These are phyloP conservation scores for Candida yuanshanica DNA, from an alignment of 805 yeast genomes.

Conservation along the genomic window DNA sequence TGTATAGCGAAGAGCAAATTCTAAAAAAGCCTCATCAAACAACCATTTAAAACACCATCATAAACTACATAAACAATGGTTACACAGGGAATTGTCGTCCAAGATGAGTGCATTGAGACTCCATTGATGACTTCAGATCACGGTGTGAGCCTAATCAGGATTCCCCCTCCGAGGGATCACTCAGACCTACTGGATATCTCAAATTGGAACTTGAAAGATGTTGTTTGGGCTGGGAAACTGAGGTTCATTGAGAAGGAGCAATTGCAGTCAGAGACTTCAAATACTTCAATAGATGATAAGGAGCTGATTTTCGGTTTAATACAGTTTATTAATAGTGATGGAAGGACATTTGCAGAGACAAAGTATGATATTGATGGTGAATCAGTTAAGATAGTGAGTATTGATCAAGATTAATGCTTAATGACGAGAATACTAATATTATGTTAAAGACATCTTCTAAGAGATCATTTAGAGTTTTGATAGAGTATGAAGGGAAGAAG, in stretches of 20 bases:
- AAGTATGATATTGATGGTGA: slow-evolving; percentile 26
- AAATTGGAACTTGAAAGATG: slow-evolving; percentile 28
- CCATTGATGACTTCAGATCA: background rate
- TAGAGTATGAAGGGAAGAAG: slow-evolving; percentile 26
- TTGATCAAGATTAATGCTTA: slow-evolving; percentile 18
- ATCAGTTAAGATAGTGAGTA: slow-evolving; percentile 20
- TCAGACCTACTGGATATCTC: slow-evolving; percentile 9
- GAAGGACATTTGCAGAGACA: slow-evolving; percentile 29
- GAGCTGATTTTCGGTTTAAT: slow-evolving; percentile 6
- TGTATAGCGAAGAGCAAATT: background rate
- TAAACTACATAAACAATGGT: background rate
- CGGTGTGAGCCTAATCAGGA: slow-evolving; percentile 3
- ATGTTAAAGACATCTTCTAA: slow-evolving; percentile 11
- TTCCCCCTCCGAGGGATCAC: slow-evolving; percentile 10
- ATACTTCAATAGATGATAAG: background rate
- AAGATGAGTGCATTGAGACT: background rate
- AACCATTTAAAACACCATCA: background rate
- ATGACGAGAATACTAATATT: background rate
- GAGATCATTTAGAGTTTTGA: slow-evolving; percentile 30
- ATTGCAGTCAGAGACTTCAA: slow-evolving; percentile 1
- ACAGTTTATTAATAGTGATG: slow-evolving; percentile 16
- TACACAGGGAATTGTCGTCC: background rate
- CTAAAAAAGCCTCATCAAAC: background rate
- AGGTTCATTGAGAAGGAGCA: slow-evolving; percentile 24
- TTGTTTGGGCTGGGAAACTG: slow-evolving; percentile 31